These are phyloP conservation scores for Umbelopsis sp. DNA, from an alignment of 192 early-diverging fungal species.

Conservation along the genomic window DNA sequence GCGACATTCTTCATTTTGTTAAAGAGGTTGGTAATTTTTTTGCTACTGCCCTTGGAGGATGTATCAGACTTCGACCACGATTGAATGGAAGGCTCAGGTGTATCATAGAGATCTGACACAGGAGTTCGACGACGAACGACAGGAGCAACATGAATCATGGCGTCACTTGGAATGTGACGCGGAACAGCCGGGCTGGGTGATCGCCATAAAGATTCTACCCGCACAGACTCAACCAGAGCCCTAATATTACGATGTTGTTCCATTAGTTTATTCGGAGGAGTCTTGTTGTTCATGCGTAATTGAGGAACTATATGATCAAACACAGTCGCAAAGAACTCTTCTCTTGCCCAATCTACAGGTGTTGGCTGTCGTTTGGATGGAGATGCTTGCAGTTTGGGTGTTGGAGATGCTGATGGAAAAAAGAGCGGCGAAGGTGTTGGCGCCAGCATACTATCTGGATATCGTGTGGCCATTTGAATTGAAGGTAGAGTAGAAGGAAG, in stretches of 20 bases:
- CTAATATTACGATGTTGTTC: conserved; percentile 18
- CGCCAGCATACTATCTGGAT: not conserved
- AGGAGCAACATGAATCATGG: conserved; percentile 16
- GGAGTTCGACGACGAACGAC: conserved; percentile 2
- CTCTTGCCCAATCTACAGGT: conserved; percentile 20
- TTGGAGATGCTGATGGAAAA: conserved; percentile 24
- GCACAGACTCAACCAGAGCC: conserved; percentile 1
- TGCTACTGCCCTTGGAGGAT: not conserved
- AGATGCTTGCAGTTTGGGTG: conserved; percentile 16
- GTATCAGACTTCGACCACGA: not conserved
- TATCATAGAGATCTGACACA: not conserved
- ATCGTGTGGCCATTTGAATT: not conserved
- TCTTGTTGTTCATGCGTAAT: conserved; percentile 15
- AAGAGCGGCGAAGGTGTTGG: conserved; percentile 23
- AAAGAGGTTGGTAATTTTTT: not conserved
- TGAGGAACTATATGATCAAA: conserved; percentile 17
- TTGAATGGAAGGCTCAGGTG: not conserved
- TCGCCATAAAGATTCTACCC: conserved; percentile 3
- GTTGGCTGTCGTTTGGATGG: conserved; percentile 20
- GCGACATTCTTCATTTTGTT: conserved; percentile 9
- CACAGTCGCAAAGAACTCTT: conserved; percentile 10
- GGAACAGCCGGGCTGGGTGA: conserved; percentile 7
- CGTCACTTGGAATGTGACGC: not conserved
- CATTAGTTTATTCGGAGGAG: conserved; percentile 4
- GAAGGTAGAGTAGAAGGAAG: not conserved